Percentiles rank a stretch among this genome's conserved stretches.
These are phyloP conservation scores for Haplosporangium sp. DNA, from an alignment of 371 early-diverging fungal species.

Conservation along the genomic window DNA sequence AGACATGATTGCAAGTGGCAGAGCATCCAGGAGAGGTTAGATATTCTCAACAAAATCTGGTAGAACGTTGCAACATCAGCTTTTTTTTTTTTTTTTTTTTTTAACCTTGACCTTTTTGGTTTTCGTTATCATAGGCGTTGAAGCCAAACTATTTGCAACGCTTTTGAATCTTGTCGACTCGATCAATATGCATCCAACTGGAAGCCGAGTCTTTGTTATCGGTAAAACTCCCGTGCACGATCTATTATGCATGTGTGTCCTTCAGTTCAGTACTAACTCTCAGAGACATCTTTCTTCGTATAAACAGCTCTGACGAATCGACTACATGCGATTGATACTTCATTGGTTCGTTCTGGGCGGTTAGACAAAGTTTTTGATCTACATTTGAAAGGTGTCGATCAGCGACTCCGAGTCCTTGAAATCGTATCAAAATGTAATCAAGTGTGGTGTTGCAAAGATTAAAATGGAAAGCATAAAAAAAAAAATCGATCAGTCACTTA, in stretches of 20 bases:
- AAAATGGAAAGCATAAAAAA: not conserved
- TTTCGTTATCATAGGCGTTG: conserved; percentile 45
- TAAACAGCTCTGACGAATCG: conserved; percentile 66
- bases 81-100: not conserved
- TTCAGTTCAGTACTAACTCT: not conserved
- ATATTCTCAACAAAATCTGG: not conserved
- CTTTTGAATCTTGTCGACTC: conserved; percentile 61
- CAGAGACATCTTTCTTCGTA: not conserved
- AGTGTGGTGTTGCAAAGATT: not conserved
- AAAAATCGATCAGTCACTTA: not conserved
- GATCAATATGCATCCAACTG: conserved; percentile 29
- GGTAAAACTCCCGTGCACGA: conserved; percentile 52
- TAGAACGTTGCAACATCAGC: not conserved
- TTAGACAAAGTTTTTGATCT: conserved; percentile 66
- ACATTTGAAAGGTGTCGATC: conserved; percentile 59
- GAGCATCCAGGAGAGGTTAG: conserved; percentile 58
- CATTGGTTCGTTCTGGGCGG: conserved; percentile 69
- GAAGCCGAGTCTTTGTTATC: conserved; percentile 61
- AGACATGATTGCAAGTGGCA: conserved; percentile 66
- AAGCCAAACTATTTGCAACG: conserved; percentile 57
- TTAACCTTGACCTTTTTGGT: not conserved
- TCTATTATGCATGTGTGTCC: not conserved
- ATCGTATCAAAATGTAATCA: conserved; percentile 64
- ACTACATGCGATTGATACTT: conserved; percentile 65
- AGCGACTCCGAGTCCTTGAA: conserved; percentile 60